Base-by-base conservation (phyloP, 495 filamentous ascomycete genomes). In the Penicillium cosmopolitanum region DNA sequence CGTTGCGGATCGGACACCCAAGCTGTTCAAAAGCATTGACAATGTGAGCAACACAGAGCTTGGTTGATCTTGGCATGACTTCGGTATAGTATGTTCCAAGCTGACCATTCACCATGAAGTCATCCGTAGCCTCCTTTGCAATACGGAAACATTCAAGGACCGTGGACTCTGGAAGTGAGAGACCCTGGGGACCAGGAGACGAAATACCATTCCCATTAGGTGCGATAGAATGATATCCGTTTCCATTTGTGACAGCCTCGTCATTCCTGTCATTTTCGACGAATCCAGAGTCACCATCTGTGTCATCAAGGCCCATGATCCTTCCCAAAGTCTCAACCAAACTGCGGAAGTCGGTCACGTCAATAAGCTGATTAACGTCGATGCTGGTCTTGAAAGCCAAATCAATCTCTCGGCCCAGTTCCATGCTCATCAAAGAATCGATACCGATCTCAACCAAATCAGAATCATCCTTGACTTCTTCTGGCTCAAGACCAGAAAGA, bases 381-480 rank as follows among this genome's bases (percentile, higher is more conserved):
- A 80, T 51, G 1, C 64, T 66, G 50, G 55, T 55, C 46, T 77
- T 73, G 60, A 83, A 80, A 0, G 52, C 53, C 0, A 18, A 52
- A 46, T 82, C 74, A 13, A 81, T 63, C 55, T 83, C 80, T 1
- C 69, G 67, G 1, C 68, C 73, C 62, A 83, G 57, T 58, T 84
- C 81, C 80, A 80, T 83, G 10, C 73, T 75, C 67, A 81, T 74
- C 0, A 84, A 66, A 1, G 80, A 84, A 47, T 84, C 81, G 35
- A 84, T 80, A 3, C 81, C 80, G 23, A 84, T 23, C 7, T 84
- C 77, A 4, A 68, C 72, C 12, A 81, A 53, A 1, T 68, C 57
- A 1, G 57, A 57, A 36, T 78, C 68, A 19, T 57, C 53, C 31
- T 64, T 55, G 33, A 82, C 74, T 16, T 78, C 74, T 5, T 53